Percentiles rank a stretch among this genome's conserved stretches.
These are phyloP conservation scores for Cylindrotheca closterium DNA, from an alignment of 108 stramenopile genomes.

Conservation along the genomic window DNA sequence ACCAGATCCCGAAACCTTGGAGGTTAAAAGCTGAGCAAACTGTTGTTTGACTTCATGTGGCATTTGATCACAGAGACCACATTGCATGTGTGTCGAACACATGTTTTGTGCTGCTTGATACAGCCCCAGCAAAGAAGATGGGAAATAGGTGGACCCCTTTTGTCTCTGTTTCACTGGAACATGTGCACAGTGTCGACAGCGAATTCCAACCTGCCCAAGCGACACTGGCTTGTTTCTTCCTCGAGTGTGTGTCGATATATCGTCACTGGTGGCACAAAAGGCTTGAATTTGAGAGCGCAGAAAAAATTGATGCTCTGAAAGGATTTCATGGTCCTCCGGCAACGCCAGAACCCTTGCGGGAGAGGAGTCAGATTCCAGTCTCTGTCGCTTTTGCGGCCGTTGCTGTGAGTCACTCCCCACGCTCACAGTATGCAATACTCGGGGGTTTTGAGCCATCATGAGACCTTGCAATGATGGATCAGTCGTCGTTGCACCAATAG, in stretches of 20 bases:
- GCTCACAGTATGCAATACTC: no score
- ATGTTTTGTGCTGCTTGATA: constrained; percentile 88
- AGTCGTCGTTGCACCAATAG: no score
- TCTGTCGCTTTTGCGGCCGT: no score
- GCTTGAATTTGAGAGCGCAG: constrained; percentile 36
- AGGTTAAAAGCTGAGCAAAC: constrained; percentile 58
- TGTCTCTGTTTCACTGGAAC: constrained; percentile 56
- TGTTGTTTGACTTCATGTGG: constrained; percentile 45
- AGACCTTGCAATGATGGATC: no score
- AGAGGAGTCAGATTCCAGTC: no score
- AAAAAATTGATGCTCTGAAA: constrained; percentile 35
- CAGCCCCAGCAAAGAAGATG: constrained; percentile 59
- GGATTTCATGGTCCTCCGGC: constrained; percentile 17
- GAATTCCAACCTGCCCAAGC: constrained; percentile 70
- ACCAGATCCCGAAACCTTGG: constrained; percentile 32
- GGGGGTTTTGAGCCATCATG: no score
- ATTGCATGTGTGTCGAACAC: constrained; percentile 72
- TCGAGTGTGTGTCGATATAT: constrained; percentile 30
- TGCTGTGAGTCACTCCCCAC: no score
- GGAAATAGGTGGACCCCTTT: constrained; percentile 77
- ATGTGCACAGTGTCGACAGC: constrained; percentile 72
- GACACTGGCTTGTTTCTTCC: constrained; percentile 50
- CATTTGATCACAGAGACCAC: constrained; percentile 63
- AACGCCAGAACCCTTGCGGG: constrained; percentile 12
- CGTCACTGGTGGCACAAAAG: constrained; percentile 26